These are phyloP conservation scores for Pythium aquatile DNA, from an alignment of 352 stramenopile species.

Conservation along the genomic window DNA sequence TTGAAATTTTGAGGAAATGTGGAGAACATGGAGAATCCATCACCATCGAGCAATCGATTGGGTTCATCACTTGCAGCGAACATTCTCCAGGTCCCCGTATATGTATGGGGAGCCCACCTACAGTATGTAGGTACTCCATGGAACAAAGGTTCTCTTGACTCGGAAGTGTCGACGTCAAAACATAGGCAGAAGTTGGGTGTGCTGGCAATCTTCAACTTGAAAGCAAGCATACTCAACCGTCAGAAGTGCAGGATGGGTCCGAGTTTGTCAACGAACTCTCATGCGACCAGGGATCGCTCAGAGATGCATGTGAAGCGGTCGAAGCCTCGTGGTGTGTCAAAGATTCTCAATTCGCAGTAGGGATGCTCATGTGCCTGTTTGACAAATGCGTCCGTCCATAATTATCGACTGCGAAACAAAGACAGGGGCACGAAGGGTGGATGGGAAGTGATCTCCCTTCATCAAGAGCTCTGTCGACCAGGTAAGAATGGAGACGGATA, in stretches of 20 bases:
- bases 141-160: neutral
- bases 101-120: no score
- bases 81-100: neutral
- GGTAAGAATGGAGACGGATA: constrained; percentile 7
- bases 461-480: no score
- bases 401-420: neutral
- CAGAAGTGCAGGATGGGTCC: no score
- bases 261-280: no score
- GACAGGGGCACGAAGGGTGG: neutral
- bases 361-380: no score
- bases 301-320: no score
- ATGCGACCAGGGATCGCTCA: no score
- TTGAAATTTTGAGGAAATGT: neutral
- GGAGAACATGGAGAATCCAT: constrained; percentile 3
- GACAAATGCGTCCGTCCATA: neutral
- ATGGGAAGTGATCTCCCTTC: no score
- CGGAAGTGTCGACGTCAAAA: neutral
- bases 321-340: no score
- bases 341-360: no score
- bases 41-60: neutral
- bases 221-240: no score
- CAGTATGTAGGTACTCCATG: neutral
- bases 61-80: neutral
- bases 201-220: neutral
- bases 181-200: neutral